These are phyloP conservation scores for Anisodus acutangulus DNA, from an alignment of 257 asterid genomes.

Conservation along the genomic window DNA sequence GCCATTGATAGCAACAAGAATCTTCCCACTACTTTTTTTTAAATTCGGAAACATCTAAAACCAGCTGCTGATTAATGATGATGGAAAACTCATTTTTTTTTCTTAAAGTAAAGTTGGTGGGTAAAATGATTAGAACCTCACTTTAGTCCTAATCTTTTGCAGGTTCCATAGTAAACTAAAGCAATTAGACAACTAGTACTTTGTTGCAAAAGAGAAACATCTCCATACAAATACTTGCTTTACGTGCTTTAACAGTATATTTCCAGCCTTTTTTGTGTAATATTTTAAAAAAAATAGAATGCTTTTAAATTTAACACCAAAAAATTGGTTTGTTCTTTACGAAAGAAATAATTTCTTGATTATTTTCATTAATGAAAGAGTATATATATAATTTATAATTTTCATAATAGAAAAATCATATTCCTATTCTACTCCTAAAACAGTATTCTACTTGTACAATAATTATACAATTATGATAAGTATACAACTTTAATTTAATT, in stretches of 20 bases:
- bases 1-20: constrained; percentile 17
- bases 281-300: background rate
- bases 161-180: constrained; percentile 35
- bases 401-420: no score
- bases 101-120: constrained; percentile 51
- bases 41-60: constrained; percentile 29
- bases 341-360: no score
- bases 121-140: constrained; percentile 55
- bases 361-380: no score
- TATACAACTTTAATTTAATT: no score
- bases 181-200: constrained; percentile 32
- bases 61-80: constrained; percentile 49
- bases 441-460: no score
- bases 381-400: no score
- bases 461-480: no score
- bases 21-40: background rate
- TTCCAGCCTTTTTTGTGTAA: background rate
- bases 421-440: no score
- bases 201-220: constrained; percentile 38
- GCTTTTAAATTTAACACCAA: background rate
- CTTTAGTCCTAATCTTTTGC: constrained; percentile 44
- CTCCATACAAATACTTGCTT: constrained; percentile 16
- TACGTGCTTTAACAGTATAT: background rate
- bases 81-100: constrained; percentile 37
- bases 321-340: background rate